Evolutionary conservation across 805 yeast species (phyloP).

Genomic region (Zygosaccharomyces bisporus): DNA sequence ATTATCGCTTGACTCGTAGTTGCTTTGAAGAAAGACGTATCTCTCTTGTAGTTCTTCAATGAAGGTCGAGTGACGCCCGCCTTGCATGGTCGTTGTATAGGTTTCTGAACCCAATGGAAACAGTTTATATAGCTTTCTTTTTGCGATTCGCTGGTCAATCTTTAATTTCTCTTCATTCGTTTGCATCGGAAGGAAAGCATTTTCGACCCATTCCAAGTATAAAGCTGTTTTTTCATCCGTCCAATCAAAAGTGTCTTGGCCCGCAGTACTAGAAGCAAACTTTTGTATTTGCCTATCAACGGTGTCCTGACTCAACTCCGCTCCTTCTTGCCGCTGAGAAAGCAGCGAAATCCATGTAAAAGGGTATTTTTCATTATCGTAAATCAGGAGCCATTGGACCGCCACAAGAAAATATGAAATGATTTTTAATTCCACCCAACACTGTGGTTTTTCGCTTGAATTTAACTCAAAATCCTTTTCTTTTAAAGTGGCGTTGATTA

Average conservation of each 20-base stretch:
- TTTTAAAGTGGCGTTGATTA: conserved; percentile 13
- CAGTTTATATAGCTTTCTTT: conserved; percentile 27
- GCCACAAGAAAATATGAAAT: conserved; percentile 25
- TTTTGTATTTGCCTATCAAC: conserved; percentile 10
- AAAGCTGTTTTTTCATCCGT: conserved; percentile 18
- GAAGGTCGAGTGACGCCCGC: conserved; percentile 10
- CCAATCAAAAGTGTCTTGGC: conserved; percentile 20
- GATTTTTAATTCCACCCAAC: conserved; percentile 25
- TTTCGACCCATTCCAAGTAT: conserved; percentile 33
- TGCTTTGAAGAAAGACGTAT: conserved; percentile 18
- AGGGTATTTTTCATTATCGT: conserved; percentile 17
- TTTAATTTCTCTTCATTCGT: conserved; percentile 15
- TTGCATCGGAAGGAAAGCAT: conserved; percentile 20
- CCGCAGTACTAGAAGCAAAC: conserved; percentile 8
- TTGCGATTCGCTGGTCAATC: conserved; percentile 33
- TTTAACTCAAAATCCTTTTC: conserved; percentile 14
- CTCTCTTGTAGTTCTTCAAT: conserved; percentile 28
- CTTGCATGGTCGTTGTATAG: background rate
- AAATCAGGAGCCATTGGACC: conserved; percentile 21
- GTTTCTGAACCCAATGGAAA: conserved; percentile 23
- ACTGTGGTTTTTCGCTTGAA: conserved; percentile 12
- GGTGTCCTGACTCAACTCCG: conserved; percentile 10
- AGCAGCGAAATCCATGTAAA: conserved; percentile 12
- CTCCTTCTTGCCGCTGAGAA: conserved; percentile 3
- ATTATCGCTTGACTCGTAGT: conserved; percentile 9